Evolutionary conservation across 345 rosid species (phyloP).

Genomic region (Aquilaria malaccensis): DNA sequence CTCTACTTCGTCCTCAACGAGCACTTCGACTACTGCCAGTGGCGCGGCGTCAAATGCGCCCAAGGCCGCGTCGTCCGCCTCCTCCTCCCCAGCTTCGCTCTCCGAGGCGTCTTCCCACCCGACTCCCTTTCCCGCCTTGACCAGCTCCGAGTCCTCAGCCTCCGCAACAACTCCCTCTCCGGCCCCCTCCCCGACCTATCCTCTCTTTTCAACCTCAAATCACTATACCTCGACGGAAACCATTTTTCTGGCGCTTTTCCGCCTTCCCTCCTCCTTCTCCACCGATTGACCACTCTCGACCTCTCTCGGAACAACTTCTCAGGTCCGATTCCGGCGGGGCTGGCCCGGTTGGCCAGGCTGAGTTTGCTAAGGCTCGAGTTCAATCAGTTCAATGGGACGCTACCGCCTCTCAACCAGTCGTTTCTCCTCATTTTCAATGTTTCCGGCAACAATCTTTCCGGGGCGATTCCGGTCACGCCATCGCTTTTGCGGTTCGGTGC

Average conservation of each 20-base stretch:
- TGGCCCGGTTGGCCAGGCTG: constrained; percentile 46
- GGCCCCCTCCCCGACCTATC: constrained; percentile 89
- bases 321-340: constrained; percentile 50
- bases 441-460: constrained; percentile 73
- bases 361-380: constrained; percentile 52
- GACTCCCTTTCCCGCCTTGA: constrained; percentile 67
- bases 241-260: constrained; percentile 73
- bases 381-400: constrained; percentile 56
- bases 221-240: constrained; percentile 56
- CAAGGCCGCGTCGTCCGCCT: constrained; percentile 82
- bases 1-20: constrained; percentile 65
- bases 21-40: constrained; percentile 90
- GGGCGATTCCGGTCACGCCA: constrained; percentile 55
- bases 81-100: constrained; percentile 39
- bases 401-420: constrained; percentile 75
- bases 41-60: constrained; percentile 83
- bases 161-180: constrained; percentile 68
- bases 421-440: constrained; percentile 46
- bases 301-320: constrained; percentile 45
- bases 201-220: constrained; percentile 55
- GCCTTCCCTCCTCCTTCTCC: constrained; percentile 49
- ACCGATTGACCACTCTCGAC: constrained; percentile 51
- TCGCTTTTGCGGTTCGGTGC: constrained; percentile 54
- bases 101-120: constrained; percentile 65
- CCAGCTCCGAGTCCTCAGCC: constrained; percentile 84